Evolutionary conservation across 1,284 basidiomycete species (phyloP).

Genomic region (Neotropicomus parvogracilis): DNA sequence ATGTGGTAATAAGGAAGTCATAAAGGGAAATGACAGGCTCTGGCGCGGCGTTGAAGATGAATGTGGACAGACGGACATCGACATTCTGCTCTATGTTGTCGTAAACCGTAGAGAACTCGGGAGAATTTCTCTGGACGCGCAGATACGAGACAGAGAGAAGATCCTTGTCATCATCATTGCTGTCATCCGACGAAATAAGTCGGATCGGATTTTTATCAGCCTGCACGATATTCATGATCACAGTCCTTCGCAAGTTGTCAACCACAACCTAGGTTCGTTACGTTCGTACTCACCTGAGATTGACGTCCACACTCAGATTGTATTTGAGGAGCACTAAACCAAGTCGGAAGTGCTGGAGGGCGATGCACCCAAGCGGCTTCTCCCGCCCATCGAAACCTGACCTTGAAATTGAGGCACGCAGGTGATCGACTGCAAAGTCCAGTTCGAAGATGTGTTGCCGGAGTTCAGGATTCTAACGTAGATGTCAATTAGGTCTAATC

Average conservation of each 20-base stretch:
- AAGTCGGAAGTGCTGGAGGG: conserved; percentile 79
- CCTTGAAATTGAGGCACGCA: conserved; percentile 84
- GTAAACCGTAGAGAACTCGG: conserved; percentile 80
- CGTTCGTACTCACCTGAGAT: conserved; percentile 55
- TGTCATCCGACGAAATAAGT: conserved; percentile 73
- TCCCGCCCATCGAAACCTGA: conserved; percentile 60
- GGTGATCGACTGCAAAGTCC: conserved; percentile 83
- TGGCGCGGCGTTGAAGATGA: conserved; percentile 87
- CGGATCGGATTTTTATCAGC: conserved; percentile 55
- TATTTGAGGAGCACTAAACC: conserved; percentile 74
- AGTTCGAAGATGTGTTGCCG: conserved; percentile 89
- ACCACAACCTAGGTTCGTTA: not conserved
- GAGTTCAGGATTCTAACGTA: conserved; percentile 49
- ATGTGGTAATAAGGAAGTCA: conserved; percentile 98
- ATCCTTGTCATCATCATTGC: conserved; percentile 55
- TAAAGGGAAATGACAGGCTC: conserved; percentile 91
- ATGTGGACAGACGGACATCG: conserved; percentile 88
- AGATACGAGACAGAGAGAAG: conserved; percentile 84
- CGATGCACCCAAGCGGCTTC: conserved; percentile 74
- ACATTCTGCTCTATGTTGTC: conserved; percentile 90
- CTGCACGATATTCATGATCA: conserved; percentile 71
- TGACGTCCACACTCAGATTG: conserved; percentile 87
- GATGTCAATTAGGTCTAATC: conserved; percentile 18
- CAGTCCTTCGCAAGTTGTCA: conserved; percentile 44
- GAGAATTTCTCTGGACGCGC: conserved; percentile 80